These are phyloP conservation scores for Phytophthora crassamura DNA, from an alignment of 352 stramenopile genomes.

Conservation along the genomic window DNA sequence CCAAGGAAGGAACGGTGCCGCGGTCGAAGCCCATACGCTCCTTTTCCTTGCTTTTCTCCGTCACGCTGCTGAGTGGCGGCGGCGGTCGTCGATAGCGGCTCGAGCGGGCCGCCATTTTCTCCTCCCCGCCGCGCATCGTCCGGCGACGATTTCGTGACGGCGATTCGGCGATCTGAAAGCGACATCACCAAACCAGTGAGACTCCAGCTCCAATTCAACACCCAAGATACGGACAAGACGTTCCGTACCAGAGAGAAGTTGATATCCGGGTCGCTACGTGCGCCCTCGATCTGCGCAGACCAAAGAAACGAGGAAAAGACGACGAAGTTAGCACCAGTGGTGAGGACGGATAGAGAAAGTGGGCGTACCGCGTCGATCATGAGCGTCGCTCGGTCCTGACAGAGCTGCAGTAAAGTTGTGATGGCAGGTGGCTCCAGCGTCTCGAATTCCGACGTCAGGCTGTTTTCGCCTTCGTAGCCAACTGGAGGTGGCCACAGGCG, in stretches of 20 bases:
- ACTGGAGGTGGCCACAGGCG: slow-evolving; percentile 69
- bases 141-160: slow-evolving; percentile 27
- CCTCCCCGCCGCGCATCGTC: slow-evolving; percentile 28
- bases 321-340: background rate
- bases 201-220: no score
- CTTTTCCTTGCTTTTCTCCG: slow-evolving; percentile 35
- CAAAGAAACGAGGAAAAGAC: background rate
- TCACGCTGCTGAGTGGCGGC: slow-evolving; percentile 18
- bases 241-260: slow-evolving; percentile 65
- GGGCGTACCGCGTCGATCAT: slow-evolving; percentile 76
- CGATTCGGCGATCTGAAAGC: slow-evolving; percentile 27
- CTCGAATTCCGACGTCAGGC: slow-evolving; percentile 73
- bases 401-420: slow-evolving; percentile 69
- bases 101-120: slow-evolving; percentile 14
- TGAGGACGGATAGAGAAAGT: background rate
- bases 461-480: slow-evolving; percentile 53
- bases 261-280: slow-evolving; percentile 65
- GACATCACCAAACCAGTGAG: background rate
- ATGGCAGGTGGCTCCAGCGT: slow-evolving; percentile 70
- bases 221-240: background rate
- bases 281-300: slow-evolving; percentile 64
- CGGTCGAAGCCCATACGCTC: slow-evolving; percentile 47
- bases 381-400: slow-evolving; percentile 65
- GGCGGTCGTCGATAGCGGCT: slow-evolving; percentile 27
- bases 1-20: slow-evolving; percentile 29